Percentiles rank a stretch among this genome's conserved stretches.
phyloP scores from a whole-genome alignment of 768 basidiomycete species.

The Russula foetens region DNA sequence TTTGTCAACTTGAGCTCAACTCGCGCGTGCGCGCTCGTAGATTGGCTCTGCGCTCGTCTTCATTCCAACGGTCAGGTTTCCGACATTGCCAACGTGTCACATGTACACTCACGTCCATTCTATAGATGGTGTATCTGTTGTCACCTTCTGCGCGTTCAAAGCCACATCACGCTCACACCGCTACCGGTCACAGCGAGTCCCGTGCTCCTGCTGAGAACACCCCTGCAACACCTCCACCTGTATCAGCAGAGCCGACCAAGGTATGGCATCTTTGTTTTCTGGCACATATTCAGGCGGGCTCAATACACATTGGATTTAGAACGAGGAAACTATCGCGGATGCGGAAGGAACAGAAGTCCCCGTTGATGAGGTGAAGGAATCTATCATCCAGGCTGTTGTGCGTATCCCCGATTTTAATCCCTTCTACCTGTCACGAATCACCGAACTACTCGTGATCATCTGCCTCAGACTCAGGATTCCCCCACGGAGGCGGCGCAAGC shows the following conservation, averaged over 20 bases:
- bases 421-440: neutral
- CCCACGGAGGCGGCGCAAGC: constrained; percentile 24
- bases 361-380: constrained; percentile 24
- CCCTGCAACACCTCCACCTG: constrained; percentile 31
- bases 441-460: neutral
- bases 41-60: constrained; percentile 18
- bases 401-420: neutral
- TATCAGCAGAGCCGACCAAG: neutral
- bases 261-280: neutral
- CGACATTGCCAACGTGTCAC: constrained; percentile 9
- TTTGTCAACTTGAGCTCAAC: neutral
- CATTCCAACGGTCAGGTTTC: constrained; percentile 15
- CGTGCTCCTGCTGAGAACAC: constrained; percentile 40
- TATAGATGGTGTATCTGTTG: constrained; percentile 14
- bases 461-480: constrained; percentile 19
- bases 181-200: constrained; percentile 47
- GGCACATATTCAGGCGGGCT: neutral
- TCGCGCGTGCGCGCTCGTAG: neutral
- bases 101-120: constrained; percentile 7
- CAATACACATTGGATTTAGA: neutral
- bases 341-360: constrained; percentile 24
- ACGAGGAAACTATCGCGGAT: constrained; percentile 19
- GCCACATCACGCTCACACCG: constrained; percentile 37
- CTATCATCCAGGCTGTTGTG: constrained; percentile 22
- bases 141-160: constrained; percentile 18